Percentiles rank a stretch among this genome's conserved stretches.
Evolutionary conservation across 768 basidiomycete species (phyloP).

Genomic region (Mycena vulgaris): DNA sequence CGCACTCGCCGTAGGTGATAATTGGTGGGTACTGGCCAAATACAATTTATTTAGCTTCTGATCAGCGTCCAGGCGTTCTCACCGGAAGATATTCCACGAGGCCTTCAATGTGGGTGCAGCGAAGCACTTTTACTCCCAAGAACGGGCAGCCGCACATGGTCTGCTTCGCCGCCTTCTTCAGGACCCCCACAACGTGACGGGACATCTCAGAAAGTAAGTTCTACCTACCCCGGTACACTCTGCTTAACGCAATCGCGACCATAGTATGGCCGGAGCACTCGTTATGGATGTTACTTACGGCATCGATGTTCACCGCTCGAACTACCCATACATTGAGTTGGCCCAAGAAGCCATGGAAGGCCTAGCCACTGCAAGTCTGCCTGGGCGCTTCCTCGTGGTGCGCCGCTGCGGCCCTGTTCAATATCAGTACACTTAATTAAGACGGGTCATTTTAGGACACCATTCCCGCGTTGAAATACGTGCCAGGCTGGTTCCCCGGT

Average conservation of each 20-base stretch:
- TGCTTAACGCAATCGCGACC: background rate
- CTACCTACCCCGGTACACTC: background rate
- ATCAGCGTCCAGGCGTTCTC: slow-evolving; percentile 40
- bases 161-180: slow-evolving; percentile 44
- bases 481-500: background rate
- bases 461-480: background rate
- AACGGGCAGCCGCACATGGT: slow-evolving; percentile 40
- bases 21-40: background rate
- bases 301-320: slow-evolving; percentile 39
- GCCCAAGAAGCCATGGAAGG: slow-evolving; percentile 44
- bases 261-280: slow-evolving; percentile 39
- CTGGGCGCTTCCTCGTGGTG: slow-evolving; percentile 50
- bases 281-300: slow-evolving; percentile 46
- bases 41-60: background rate
- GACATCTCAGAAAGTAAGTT: slow-evolving; percentile 46
- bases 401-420: slow-evolving; percentile 1
- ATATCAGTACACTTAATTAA: background rate
- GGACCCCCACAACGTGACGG: slow-evolving; percentile 43
- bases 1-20: background rate
- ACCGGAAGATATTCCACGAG: slow-evolving; percentile 43
- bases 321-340: slow-evolving; percentile 46
- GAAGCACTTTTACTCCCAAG: slow-evolving; percentile 40
- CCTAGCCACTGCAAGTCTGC: slow-evolving; percentile 40
- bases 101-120: slow-evolving; percentile 40
- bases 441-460: background rate